A percentile compares a stretch with the other conserved stretches of the same genome.
Conservation (phyloP, 305 asterid species). For the Fraxinus angustifolia region DNA sequence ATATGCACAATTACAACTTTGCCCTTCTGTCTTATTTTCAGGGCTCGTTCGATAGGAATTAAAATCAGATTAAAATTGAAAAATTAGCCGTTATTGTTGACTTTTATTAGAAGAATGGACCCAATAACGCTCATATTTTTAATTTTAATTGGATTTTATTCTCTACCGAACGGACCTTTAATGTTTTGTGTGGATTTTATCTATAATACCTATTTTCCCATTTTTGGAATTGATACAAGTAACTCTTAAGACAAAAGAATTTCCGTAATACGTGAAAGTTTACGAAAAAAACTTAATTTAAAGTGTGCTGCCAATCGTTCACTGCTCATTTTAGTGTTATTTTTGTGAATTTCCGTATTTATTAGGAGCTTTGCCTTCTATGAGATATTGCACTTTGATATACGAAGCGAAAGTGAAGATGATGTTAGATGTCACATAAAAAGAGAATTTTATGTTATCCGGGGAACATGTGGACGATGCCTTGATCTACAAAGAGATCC, state of each 20-base stretch:
- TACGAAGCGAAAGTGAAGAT: not conserved
- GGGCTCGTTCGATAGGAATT: too few relatives aligned
- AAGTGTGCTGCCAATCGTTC: not conserved
- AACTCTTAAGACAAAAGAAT: not conserved
- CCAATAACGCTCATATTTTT: too few relatives aligned
- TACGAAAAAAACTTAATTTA: not conserved
- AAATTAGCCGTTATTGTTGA: too few relatives aligned
- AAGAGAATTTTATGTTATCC: too few relatives aligned
- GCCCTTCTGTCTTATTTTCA: too few relatives aligned
- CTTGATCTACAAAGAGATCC: not conserved
- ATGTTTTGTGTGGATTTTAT: not conserved
- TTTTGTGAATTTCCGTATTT: not conserved
- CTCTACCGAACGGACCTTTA: not conserved
- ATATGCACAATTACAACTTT: too few relatives aligned
- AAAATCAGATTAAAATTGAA: too few relatives aligned
- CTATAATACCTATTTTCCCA: not conserved
- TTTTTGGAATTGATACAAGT: not conserved
- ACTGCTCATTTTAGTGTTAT: not conserved
- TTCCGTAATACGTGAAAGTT: not conserved
- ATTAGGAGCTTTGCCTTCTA: not conserved
- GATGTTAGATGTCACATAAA: not conserved
- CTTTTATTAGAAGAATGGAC: too few relatives aligned
- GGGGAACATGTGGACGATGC: not conserved
- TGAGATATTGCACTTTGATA: not conserved
- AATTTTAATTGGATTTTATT: too few relatives aligned